Percentiles rank a stretch among this genome's conserved stretches.
phyloP scores from a whole-genome alignment of 257 asterid species.

The Handroanthus guayacan region DNA sequence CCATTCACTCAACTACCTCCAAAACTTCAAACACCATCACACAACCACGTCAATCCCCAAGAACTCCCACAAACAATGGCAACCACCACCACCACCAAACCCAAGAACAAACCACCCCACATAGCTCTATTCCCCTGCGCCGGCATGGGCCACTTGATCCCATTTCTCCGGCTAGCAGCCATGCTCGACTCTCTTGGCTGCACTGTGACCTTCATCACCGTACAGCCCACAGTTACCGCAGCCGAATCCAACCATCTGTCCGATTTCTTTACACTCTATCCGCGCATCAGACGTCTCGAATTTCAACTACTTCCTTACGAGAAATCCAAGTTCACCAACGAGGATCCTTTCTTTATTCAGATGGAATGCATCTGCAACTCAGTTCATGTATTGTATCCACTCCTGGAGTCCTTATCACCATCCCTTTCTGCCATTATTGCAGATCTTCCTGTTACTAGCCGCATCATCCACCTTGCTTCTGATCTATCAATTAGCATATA shows the following conservation, averaged over 20 bases:
- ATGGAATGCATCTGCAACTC: slow-evolving; percentile 48
- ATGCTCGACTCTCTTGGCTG: slow-evolving; percentile 49
- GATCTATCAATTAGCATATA: slow-evolving; percentile 30
- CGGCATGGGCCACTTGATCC: slow-evolving; percentile 63
- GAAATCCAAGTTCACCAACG: slow-evolving; percentile 41
- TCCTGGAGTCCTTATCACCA: slow-evolving; percentile 42
- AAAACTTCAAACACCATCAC: no score
- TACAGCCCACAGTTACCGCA: slow-evolving; percentile 49
- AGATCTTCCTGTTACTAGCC: slow-evolving; percentile 33
- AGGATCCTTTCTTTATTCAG: slow-evolving; percentile 58
- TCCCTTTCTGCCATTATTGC: slow-evolving; percentile 50
- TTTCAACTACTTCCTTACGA: slow-evolving; percentile 44
- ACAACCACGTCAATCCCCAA: not conserved
- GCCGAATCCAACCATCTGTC: slow-evolving; percentile 50
- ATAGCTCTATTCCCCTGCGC: slow-evolving; percentile 57
- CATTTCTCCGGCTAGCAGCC: slow-evolving; percentile 58
- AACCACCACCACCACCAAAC: slow-evolving; percentile 1
- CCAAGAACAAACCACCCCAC: slow-evolving; percentile 37
- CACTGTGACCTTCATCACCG: slow-evolving; percentile 53
- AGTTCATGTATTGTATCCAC: slow-evolving; percentile 46
- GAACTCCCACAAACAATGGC: slow-evolving; percentile 23
- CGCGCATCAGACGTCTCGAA: slow-evolving; percentile 41
- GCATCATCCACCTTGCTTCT: slow-evolving; percentile 27
- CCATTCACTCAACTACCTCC: not conserved
- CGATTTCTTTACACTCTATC: slow-evolving; percentile 42